phyloP scores from a whole-genome alignment of 352 stramenopile species.

The Phytopythium helicoides region DNA sequence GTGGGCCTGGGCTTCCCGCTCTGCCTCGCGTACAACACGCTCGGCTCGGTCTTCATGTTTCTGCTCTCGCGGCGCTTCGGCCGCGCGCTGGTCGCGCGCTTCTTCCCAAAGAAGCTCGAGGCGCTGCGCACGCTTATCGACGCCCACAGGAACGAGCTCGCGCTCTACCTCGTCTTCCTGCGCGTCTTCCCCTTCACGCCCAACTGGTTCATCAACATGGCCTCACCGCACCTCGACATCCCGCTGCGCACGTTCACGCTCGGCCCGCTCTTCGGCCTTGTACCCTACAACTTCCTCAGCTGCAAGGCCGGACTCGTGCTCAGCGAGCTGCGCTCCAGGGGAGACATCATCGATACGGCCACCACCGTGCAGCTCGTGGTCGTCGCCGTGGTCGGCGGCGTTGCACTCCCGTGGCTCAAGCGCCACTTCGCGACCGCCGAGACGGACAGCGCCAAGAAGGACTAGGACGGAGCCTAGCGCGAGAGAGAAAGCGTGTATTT shows the following conservation, averaged over 20 bases:
- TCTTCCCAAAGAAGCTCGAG: conserved; percentile 51
- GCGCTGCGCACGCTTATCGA: conserved; percentile 57
- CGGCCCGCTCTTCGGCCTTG: conserved; percentile 60
- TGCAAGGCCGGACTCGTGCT: conserved; percentile 80
- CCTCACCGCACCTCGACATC: conserved; percentile 71
- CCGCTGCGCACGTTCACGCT: conserved; percentile 58
- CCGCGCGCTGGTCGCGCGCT: conserved; percentile 42
- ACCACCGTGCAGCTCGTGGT: conserved; percentile 76
- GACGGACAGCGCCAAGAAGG: conserved; percentile 22
- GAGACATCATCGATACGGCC: conserved; percentile 76
- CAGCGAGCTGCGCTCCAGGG: conserved; percentile 57
- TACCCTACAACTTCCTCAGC: conserved; percentile 85
- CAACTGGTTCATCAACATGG: conserved; percentile 89
- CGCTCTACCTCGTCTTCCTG: conserved; percentile 82
- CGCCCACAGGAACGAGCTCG: conserved; percentile 66
- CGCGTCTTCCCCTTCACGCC: conserved; percentile 81
- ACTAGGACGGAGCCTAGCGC: conserved; percentile 17
- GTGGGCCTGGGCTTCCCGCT: conserved; percentile 68
- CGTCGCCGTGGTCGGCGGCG: conserved; percentile 51
- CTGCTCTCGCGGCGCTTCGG: conserved; percentile 61
- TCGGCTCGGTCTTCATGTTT: conserved; percentile 78
- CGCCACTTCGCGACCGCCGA: conserved; percentile 44
- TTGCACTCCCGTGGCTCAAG: conserved; percentile 66
- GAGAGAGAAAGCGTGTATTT: not conserved
- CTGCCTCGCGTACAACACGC: conserved; percentile 78